These are phyloP conservation scores for Xylaria flabelliformis DNA, from an alignment of 495 filamentous ascomycete genomes.

Conservation along the genomic window DNA sequence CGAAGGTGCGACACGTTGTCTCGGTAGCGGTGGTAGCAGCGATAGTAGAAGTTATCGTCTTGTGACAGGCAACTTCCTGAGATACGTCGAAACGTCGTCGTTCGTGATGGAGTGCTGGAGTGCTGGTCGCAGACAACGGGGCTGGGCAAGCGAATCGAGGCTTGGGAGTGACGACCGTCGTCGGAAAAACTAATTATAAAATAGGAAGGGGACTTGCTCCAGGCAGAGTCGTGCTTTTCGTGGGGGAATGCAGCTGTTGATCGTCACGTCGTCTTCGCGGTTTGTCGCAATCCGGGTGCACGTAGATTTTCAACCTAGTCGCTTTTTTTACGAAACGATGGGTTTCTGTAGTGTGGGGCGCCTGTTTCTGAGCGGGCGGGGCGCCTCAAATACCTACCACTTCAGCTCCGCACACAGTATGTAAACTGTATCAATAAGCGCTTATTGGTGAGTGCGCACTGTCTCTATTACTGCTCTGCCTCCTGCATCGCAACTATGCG, in stretches of 20 bases:
- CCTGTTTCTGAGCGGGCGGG: not conserved
- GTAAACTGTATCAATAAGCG: not conserved
- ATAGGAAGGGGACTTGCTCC: conserved; percentile 3
- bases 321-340: conserved; percentile 21
- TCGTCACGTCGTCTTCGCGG: conserved; percentile 20
- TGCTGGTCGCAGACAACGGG: conserved; percentile 11
- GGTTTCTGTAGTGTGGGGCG: conserved; percentile 22
- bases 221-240: conserved; percentile 21
- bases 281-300: conserved; percentile 12
- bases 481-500: not conserved
- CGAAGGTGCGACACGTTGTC: conserved; percentile 1
- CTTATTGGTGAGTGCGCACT: not conserved
- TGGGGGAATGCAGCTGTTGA: not conserved
- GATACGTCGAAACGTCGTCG: not conserved
- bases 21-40: not conserved
- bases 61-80: not conserved
- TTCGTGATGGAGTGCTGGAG: no score
- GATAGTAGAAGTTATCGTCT: not conserved
- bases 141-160: not conserved
- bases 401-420: not conserved
- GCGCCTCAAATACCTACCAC: not conserved
- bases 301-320: conserved; percentile 3
- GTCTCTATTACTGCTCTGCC: not conserved
- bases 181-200: conserved; percentile 20
- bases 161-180: not conserved